phyloP scores from a whole-genome alignment of 768 basidiomycete species.

The Mycena sanguinolenta region DNA sequence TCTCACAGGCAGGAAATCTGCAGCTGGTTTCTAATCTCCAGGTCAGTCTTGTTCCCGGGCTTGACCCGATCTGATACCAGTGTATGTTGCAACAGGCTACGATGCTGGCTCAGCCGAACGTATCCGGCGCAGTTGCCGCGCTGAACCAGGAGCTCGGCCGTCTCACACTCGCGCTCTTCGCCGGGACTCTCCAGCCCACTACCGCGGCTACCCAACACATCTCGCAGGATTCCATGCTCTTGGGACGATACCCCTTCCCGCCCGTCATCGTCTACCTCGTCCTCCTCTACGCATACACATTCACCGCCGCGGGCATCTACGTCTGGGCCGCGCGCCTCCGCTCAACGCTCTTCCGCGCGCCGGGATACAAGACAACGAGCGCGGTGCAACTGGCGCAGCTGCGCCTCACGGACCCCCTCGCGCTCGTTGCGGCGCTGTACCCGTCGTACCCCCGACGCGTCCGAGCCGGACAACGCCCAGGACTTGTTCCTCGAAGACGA shows the following conservation, averaged over 20 bases:
- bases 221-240: background rate
- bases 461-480: conserved; percentile 24
- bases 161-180: conserved; percentile 29
- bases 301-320: conserved; percentile 31
- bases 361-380: conserved; percentile 7
- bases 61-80: background rate
- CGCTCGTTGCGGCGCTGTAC: conserved; percentile 31
- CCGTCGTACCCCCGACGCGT: conserved; percentile 21
- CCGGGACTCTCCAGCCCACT: conserved; percentile 25
- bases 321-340: conserved; percentile 30
- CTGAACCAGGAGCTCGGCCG: conserved; percentile 26
- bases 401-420: conserved; percentile 35
- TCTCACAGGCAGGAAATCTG: conserved; percentile 29
- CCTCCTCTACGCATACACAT: conserved; percentile 32
- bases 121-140: conserved; percentile 18
- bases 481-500: conserved; percentile 35
- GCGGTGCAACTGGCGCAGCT: conserved; percentile 32
- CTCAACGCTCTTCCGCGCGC: conserved; percentile 20
- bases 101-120: conserved; percentile 17
- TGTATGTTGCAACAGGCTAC: conserved; percentile 13
- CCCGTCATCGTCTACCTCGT: conserved; percentile 30
- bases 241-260: conserved; percentile 34
- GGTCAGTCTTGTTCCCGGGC: conserved; percentile 6
- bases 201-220: background rate
- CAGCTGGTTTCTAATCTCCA: conserved; percentile 26